Conservation (phyloP, 2,329 filamentous ascomycete genomes). For the Xylaria hypoxylon region DNA sequence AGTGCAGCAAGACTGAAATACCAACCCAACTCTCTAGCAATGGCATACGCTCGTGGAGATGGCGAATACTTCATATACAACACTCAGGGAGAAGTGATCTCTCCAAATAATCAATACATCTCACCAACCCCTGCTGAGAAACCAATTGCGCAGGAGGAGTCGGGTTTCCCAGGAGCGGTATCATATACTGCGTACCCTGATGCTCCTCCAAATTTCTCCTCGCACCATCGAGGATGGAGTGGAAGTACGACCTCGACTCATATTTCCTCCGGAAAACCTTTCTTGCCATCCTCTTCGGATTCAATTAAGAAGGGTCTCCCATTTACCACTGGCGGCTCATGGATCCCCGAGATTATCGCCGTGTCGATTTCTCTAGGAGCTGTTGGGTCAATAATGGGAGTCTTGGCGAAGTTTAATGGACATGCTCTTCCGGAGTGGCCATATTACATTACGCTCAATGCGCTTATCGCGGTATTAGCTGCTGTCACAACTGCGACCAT, state of each 20-base stretch:
- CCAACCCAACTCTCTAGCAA: not conserved
- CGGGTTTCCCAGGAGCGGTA: not conserved
- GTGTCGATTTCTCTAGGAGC: conserved; percentile 46
- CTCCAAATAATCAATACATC: conserved; percentile 21
- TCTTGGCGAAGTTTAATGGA: conserved; percentile 49
- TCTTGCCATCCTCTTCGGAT: conserved; percentile 11
- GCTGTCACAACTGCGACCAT: conserved; percentile 49
- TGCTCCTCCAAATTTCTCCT: conserved; percentile 18
- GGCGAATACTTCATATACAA: conserved; percentile 29
- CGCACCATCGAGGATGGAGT: conserved; percentile 44
- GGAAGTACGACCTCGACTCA: conserved; percentile 39
- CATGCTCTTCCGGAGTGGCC: conserved; percentile 49
- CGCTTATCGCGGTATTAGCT: conserved; percentile 50
- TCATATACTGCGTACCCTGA: conserved; percentile 9
- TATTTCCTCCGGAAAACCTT: conserved; percentile 21
- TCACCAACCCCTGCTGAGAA: conserved; percentile 18
- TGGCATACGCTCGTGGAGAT: conserved; percentile 19
- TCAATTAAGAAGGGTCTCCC: conserved; percentile 9
- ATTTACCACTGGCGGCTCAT: conserved; percentile 38
- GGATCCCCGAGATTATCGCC: conserved; percentile 48
- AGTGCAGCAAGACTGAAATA: not conserved
- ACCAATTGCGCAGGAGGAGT: conserved; percentile 18
- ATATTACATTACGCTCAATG: conserved; percentile 51
- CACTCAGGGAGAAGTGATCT: conserved; percentile 23
- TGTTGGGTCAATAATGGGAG: conserved; percentile 47